Conservation (phyloP, 176 grass and related monocot genomes). For the Ananas comosus region DNA sequence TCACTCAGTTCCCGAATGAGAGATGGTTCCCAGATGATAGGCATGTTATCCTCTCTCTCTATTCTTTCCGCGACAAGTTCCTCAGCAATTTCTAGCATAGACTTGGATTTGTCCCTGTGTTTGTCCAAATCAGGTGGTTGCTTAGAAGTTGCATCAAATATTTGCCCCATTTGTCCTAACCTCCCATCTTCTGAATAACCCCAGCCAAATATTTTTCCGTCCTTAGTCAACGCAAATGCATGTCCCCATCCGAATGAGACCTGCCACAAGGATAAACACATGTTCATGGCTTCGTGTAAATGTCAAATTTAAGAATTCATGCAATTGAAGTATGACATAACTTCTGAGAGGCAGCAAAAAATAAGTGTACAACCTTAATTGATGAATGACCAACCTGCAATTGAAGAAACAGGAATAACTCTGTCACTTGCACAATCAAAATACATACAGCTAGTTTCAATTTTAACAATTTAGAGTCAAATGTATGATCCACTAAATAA, state of each 20-base stretch:
- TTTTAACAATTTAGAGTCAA: too few relatives aligned
- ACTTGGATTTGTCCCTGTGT: slow-evolving; percentile 23
- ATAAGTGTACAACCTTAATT: too few relatives aligned
- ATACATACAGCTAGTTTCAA: too few relatives aligned
- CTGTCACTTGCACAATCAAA: too few relatives aligned
- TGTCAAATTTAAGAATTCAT: too few relatives aligned
- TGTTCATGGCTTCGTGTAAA: too few relatives aligned
- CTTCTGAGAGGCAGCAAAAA: too few relatives aligned
- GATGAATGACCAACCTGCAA: too few relatives aligned
- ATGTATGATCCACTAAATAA: too few relatives aligned
- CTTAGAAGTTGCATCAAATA: slow-evolving; percentile 14
- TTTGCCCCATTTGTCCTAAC: slow-evolving; percentile 65
- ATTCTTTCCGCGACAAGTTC: slow-evolving; percentile 81
- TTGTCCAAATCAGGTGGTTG: slow-evolving; percentile 26
- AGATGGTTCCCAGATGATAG: slow-evolving; percentile 83
- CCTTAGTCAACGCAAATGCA: slow-evolving; percentile 61
- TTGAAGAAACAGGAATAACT: too few relatives aligned
- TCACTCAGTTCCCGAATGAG: slow-evolving; percentile 45
- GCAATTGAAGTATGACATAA: too few relatives aligned
- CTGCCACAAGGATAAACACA: slow-evolving; percentile 14
- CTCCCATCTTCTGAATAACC: slow-evolving; percentile 80
- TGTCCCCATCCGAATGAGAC: slow-evolving; percentile 92
- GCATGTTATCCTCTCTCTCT: slow-evolving; percentile 58
- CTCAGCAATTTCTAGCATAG: slow-evolving; percentile 55
- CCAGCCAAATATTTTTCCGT: slow-evolving; percentile 81